Percentiles rank a stretch among this genome's conserved stretches.
phyloP scores from a whole-genome alignment of 2,329 filamentous ascomycete species.

The Dactylellina haptotyla region DNA sequence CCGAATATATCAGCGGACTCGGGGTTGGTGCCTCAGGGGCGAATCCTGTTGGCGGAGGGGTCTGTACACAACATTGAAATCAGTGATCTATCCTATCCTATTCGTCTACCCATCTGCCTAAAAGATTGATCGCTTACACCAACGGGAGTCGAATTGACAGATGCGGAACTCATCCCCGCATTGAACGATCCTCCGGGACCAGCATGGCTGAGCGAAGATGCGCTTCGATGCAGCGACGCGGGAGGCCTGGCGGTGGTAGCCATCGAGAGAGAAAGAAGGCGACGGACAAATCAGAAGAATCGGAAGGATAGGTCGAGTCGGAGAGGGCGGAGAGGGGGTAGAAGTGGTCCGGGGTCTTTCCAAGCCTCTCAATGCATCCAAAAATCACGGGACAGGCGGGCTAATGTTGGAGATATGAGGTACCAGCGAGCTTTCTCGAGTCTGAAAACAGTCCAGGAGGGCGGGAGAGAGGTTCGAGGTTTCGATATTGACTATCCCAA shows the following conservation, averaged over 20 bases:
- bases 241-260: slow-evolving; percentile 47
- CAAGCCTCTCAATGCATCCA: slow-evolving; percentile 32
- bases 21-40: slow-evolving; percentile 8
- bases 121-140: slow-evolving; percentile 17
- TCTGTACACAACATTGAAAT: slow-evolving; percentile 6
- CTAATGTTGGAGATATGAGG: slow-evolving; percentile 16
- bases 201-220: slow-evolving; percentile 47
- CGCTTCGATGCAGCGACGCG: slow-evolving; percentile 41
- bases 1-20: slow-evolving; percentile 50
- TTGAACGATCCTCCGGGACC: slow-evolving; percentile 53
- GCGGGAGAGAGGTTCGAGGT: slow-evolving; percentile 10
- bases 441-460: slow-evolving; percentile 2
- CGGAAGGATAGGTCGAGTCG: slow-evolving; percentile 15
- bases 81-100: not conserved
- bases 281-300: not conserved
- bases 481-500: slow-evolving; percentile 4
- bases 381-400: slow-evolving; percentile 21
- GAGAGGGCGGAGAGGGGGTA: not conserved
- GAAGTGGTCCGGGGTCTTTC: slow-evolving; percentile 5
- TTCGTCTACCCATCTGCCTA: not conserved
- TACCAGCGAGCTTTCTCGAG: not conserved
- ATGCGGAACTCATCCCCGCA: slow-evolving; percentile 52
- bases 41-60: slow-evolving; percentile 43
- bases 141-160: slow-evolving; percentile 50
- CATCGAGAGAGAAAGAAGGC: slow-evolving; percentile 15